Evolutionary conservation across 2,329 filamentous ascomycete genomes (phyloP).

Genomic region (Fusarium nelsonii): DNA sequence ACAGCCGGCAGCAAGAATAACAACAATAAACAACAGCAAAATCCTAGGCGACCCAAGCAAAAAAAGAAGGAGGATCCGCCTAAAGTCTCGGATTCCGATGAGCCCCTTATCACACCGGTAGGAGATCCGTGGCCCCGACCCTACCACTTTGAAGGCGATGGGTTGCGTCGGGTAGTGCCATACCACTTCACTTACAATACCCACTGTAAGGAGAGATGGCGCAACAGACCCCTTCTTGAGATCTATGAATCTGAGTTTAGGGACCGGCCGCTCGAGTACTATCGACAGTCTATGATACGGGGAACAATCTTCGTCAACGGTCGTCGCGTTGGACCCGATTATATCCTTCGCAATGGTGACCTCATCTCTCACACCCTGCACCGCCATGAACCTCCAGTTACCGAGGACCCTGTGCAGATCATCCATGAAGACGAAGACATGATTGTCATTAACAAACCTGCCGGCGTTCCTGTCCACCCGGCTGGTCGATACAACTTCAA

Average conservation of each 20-base stretch:
- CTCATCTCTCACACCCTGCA: conserved; percentile 93
- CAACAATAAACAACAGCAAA: conserved; percentile 16
- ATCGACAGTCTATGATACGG: conserved; percentile 82
- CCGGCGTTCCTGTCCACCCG: conserved; percentile 93
- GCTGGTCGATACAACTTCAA: conserved; percentile 97
- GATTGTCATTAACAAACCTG: conserved; percentile 97
- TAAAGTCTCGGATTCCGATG: conserved; percentile 36
- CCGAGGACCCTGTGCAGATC: conserved; percentile 80
- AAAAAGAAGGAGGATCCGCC: conserved; percentile 38
- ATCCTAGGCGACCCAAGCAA: conserved; percentile 29
- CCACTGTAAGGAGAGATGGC: conserved; percentile 93
- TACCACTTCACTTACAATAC: conserved; percentile 97
- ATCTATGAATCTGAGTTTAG: conserved; percentile 94
- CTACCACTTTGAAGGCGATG: conserved; percentile 82
- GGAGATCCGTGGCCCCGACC: conserved; percentile 67
- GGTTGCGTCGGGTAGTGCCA: conserved; percentile 83
- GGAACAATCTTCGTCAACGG: conserved; percentile 87
- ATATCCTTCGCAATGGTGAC: conserved; percentile 87
- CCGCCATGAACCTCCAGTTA: conserved; percentile 94
- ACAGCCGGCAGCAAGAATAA: conserved; percentile 6
- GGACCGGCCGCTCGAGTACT: conserved; percentile 88
- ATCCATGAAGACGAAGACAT: conserved; percentile 94
- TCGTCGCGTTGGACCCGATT: conserved; percentile 73
- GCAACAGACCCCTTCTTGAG: conserved; percentile 82
- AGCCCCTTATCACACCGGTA: conserved; percentile 51